Percentiles rank a stretch among this genome's conserved stretches.
Evolutionary conservation across 495 filamentous ascomycete genomes (phyloP).

Genomic region (Friedmanniomyces simplex): DNA sequence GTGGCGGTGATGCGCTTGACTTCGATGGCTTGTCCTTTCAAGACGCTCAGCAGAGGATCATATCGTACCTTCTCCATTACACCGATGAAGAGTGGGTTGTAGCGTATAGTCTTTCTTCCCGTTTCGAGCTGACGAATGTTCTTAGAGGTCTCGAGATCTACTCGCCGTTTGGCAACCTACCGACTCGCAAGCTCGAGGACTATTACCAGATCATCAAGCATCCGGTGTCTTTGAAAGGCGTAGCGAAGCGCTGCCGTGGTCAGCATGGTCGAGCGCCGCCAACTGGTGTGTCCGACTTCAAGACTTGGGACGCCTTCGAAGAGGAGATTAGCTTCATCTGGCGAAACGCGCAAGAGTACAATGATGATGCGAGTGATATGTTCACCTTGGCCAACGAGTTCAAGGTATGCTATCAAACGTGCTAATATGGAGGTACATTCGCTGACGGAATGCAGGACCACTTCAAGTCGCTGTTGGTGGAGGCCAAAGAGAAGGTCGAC

Average conservation of each 20-base stretch:
- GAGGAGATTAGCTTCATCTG: slow-evolving; percentile 67
- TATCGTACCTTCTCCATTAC: slow-evolving; percentile 54
- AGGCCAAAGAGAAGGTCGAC: slow-evolving; percentile 49
- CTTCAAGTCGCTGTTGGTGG: slow-evolving; percentile 53
- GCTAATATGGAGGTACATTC: no score
- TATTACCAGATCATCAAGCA: slow-evolving; percentile 69
- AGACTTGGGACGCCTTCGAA: slow-evolving; percentile 70
- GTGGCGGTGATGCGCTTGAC: slow-evolving; percentile 42
- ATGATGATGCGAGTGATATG: slow-evolving; percentile 78
- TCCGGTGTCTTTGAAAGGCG: slow-evolving; percentile 57
- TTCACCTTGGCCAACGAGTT: slow-evolving; percentile 60
- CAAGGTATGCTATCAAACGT: slow-evolving; percentile 59
- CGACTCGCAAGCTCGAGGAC: slow-evolving; percentile 51
- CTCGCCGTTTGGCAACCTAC: slow-evolving; percentile 55
- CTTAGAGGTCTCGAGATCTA: slow-evolving; percentile 46
- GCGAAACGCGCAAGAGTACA: slow-evolving; percentile 78
- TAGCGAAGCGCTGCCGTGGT: slow-evolving; percentile 63
- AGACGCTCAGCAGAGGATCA: slow-evolving; percentile 70
- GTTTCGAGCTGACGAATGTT: slow-evolving; percentile 17
- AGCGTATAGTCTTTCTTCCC: background rate
- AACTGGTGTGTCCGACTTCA: slow-evolving; percentile 59
- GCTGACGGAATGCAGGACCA: slow-evolving; percentile 26
- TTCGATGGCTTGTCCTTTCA: slow-evolving; percentile 54
- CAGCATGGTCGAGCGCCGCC: slow-evolving; percentile 51
- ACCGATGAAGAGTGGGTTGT: slow-evolving; percentile 52